These are phyloP conservation scores for Mycena vulgaris DNA, from an alignment of 768 basidiomycete genomes.

Conservation along the genomic window DNA sequence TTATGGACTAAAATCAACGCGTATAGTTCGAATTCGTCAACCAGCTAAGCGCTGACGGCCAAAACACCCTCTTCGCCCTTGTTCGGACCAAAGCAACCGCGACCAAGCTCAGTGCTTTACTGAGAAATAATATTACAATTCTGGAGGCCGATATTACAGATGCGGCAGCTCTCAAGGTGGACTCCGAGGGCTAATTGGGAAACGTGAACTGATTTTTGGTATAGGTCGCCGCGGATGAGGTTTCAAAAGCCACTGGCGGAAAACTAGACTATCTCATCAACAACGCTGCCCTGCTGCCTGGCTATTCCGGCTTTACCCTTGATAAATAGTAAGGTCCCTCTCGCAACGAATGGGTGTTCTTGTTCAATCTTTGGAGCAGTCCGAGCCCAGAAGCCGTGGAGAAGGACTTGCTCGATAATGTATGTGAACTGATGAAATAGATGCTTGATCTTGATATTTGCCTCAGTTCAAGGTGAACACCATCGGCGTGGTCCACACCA, in stretches of 20 bases:
- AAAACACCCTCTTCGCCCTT: constrained; percentile 9
- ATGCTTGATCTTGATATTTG: too few species aligned
- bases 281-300: constrained; percentile 7
- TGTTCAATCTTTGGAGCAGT: neutral
- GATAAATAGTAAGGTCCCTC: neutral
- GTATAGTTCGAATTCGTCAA: neutral
- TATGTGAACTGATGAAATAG: neutral
- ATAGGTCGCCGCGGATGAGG: constrained; percentile 11
- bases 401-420: constrained; percentile 15
- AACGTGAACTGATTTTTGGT: too few species aligned
- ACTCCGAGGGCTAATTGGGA: neutral
- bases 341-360: neutral
- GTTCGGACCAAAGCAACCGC: neutral
- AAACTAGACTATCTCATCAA: constrained; percentile 27
- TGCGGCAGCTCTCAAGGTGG: neutral
- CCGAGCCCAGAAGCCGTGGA: constrained; percentile 17
- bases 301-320: too few species aligned
- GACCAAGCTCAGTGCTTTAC: constrained; percentile 39
- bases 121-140: too few species aligned
- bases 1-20: neutral
- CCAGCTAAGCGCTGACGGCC: neutral
- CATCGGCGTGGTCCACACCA: constrained; percentile 10
- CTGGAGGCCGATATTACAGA: too few species aligned
- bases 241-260: constrained; percentile 5
- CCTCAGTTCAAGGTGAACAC: constrained; percentile 11